These are phyloP conservation scores for Fusarium buxicola DNA, from an alignment of 2,329 filamentous ascomycete genomes.

Conservation along the genomic window DNA sequence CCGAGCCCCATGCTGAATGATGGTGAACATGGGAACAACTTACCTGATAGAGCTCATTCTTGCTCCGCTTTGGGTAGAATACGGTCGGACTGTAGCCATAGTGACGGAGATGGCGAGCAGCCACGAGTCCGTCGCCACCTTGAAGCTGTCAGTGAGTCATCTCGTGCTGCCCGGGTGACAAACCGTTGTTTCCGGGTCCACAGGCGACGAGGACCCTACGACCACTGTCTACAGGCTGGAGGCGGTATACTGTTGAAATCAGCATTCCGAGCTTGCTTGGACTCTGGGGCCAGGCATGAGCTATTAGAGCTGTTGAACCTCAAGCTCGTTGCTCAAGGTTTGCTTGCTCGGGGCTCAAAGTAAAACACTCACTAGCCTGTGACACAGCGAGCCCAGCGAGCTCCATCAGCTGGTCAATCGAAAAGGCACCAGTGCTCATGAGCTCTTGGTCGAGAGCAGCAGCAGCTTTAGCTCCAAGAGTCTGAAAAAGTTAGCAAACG, in stretches of 20 bases:
- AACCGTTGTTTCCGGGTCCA: slow-evolving; percentile 82
- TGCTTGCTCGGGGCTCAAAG: neutral
- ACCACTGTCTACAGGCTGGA: slow-evolving; percentile 81
- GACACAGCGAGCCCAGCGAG: slow-evolving; percentile 92
- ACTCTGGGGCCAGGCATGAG: neutral
- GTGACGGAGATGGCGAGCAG: slow-evolving; percentile 89
- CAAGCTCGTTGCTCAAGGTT: neutral
- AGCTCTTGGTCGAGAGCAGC: slow-evolving; percentile 92
- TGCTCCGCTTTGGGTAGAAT: slow-evolving; percentile 93
- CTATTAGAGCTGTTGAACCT: neutral
- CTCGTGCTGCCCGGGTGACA: neutral
- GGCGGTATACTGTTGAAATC: slow-evolving; percentile 74
- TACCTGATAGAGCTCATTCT: slow-evolving; percentile 90
- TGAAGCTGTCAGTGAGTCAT: slow-evolving; percentile 7
- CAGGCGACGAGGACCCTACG: slow-evolving; percentile 87
- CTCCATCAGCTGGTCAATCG: slow-evolving; percentile 97
- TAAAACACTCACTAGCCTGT: slow-evolving; percentile 74
- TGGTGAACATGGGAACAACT: slow-evolving; percentile 32
- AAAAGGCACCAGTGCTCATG: slow-evolving; percentile 90
- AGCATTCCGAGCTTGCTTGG: neutral
- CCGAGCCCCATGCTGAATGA: slow-evolving; percentile 13
- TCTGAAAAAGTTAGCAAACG: slow-evolving; percentile 62
- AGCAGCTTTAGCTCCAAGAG: slow-evolving; percentile 87
- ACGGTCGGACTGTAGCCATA: slow-evolving; percentile 91
- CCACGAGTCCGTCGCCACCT: slow-evolving; percentile 95